phyloP scores from a whole-genome alignment of 148 eudicot genomes.

The Tetragonia tetragonoides region DNA sequence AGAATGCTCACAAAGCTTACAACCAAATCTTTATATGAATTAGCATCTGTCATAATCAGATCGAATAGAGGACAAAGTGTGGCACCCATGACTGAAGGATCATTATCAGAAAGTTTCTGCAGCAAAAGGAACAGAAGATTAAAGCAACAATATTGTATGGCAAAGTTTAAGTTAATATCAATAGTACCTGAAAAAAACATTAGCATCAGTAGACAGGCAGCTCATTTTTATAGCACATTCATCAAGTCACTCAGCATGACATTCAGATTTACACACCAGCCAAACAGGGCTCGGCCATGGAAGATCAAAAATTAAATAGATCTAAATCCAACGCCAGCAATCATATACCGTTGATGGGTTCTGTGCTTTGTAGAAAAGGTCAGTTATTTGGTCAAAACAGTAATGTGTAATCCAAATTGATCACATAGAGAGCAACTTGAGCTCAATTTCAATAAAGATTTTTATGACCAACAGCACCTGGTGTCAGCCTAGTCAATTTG shows the following conservation, averaged over 20 bases:
- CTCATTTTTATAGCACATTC: background rate
- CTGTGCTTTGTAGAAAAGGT: too few species aligned
- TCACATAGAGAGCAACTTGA: background rate
- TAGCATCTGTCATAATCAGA: slow-evolving; percentile 65
- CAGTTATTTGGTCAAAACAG: background rate
- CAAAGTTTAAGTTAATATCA: slow-evolving; percentile 1
- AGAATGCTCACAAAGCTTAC: slow-evolving; percentile 89
- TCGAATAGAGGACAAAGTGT: slow-evolving; percentile 90
- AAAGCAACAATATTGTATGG: background rate
- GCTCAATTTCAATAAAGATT: background rate
- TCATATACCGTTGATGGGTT: background rate
- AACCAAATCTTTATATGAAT: slow-evolving; percentile 78
- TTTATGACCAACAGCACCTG: background rate
- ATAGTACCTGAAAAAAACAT: background rate
- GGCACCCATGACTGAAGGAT: slow-evolving; percentile 99
- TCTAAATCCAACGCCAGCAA: background rate
- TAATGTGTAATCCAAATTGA: background rate
- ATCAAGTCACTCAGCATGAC: background rate
- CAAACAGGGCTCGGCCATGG: background rate
- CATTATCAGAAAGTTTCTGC: slow-evolving; percentile 94
- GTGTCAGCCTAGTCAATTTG: background rate
- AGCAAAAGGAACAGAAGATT: slow-evolving; percentile 20
- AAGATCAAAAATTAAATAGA: background rate
- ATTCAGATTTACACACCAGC: background rate
- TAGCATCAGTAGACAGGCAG: slow-evolving; percentile 2